A percentile compares a stretch with the other conserved stretches of the same genome.
These are phyloP conservation scores for Yamadazyma sp. DNA, from an alignment of 805 yeast species.

Conservation along the genomic window DNA sequence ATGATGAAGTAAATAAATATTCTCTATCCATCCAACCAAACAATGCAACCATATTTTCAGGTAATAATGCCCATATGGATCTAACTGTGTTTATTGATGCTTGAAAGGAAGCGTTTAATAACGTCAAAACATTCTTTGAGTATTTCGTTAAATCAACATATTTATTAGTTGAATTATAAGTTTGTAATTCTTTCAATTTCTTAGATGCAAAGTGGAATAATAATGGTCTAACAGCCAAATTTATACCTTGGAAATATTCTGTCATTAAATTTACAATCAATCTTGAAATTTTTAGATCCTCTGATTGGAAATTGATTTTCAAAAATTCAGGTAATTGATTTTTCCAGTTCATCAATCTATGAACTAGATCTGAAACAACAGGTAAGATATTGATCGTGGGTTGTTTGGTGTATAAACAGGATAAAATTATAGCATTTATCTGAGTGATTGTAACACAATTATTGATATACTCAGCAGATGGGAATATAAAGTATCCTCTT, in stretches of 20 bases:
- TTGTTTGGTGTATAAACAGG: conserved; percentile 69
- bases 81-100: conserved; percentile 75
- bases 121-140: conserved; percentile 63
- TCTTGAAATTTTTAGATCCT: conserved; percentile 57
- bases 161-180: conserved; percentile 39
- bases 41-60: conserved; percentile 78
- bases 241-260: conserved; percentile 80
- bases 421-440: conserved; percentile 69
- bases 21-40: conserved; percentile 89
- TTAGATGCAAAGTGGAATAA: conserved; percentile 72
- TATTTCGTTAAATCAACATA: conserved; percentile 65
- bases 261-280: conserved; percentile 73
- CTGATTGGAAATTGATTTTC: conserved; percentile 57
- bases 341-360: conserved; percentile 66
- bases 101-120: conserved; percentile 73
- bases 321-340: conserved; percentile 60
- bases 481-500: conserved; percentile 64
- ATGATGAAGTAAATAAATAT: conserved; percentile 72
- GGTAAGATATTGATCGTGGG: conserved; percentile 76
- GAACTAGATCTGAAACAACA: conserved; percentile 66
- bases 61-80: conserved; percentile 69
- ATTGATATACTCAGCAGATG: conserved; percentile 72
- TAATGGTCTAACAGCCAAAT: conserved; percentile 73
- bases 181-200: conserved; percentile 51
- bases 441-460: conserved; percentile 78